Evolutionary conservation across 140 eudicot genomes (phyloP), one percentile per base, ranked within the genome.

Genomic region (Flaveria floridana): DNA sequence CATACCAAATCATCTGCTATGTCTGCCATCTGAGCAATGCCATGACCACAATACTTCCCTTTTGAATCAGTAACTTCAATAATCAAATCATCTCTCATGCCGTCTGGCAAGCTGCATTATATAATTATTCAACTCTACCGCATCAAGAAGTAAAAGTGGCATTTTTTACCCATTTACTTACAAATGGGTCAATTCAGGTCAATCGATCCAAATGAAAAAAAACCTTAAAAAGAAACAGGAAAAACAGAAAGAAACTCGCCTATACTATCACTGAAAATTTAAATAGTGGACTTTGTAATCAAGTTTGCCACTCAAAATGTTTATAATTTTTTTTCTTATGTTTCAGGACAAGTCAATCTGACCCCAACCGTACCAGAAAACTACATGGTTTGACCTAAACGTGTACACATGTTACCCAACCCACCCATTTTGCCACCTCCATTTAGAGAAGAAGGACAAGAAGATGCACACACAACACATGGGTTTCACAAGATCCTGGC

Each of bases 401-500:
- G 37, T 30, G 37, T 30, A 39, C 71, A 30, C 71, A 52, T 2
- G 28, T 23, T 12, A 39, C 15, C 26, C 19, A 25, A 28, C 51
- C 11, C 41, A 16, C 20, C 72, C 19, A 75, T 37, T 34, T 16
- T 13, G 47, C 8, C 55, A 55, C 5, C 20, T 47, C 20, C 26
- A 51, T 39, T 16, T 20, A 72, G 75, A 4, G 50, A 46, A 21
- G 42, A 9, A 44, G 28, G 74, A 44, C 30, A 23, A 64, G 53
- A 75, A 21, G 26, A 64, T 73, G 70, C 80, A 87, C 96, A 19
- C 85, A 91, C 97, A 91, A 91, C 50, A 89, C 76, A 71, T 86
- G 96, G 53, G 80, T 83, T 82, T 89, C 97, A 74, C 84, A 87
- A 66, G 94, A 80, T 81, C 97, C 97, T 10, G 96, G 88, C 80